Evolutionary conservation across 129 eudicot species (phyloP), one percentile per base, ranked within the genome.

Genomic region (Lonicera japonica): DNA sequence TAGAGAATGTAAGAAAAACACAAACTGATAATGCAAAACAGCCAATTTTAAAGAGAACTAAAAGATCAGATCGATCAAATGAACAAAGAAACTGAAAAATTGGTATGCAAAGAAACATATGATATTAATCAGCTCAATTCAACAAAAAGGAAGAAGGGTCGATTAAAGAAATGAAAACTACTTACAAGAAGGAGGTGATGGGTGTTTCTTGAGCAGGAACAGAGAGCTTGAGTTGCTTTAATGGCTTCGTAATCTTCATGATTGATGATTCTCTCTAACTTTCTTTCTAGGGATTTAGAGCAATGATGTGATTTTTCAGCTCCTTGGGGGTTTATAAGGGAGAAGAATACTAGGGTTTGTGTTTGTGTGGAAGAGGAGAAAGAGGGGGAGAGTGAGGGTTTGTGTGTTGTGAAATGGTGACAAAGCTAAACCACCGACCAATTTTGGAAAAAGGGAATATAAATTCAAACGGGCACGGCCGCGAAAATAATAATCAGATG

Each of bases 221-320:
- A 4, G 90, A 75, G 75, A 92, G 96, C 95, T 92, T 92, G 74
- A 92, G 88, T 73, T 81, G 95, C 83, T 88, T 85, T 52, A 91
- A 22, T 71, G 96, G 87, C 79, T 83, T 88, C 83, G 79, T 87
- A 5, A 74, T 77, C 78, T 84, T 92, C 98, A 92, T 80, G 38
- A 53, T 22, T 61, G 52, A n/a, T n/a, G n/a, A n/a, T n/a, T n/a
- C n/a, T n/a, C n/a, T n/a, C n/a, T 45, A 11, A 11, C 29, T 73
- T 47, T n/a, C n/a, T 14, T 23, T 47, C 68, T 73, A 64, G 73
- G 57, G 71, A 38, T 70, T 65, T 50, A n/a, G 5, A 14, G 21
- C 16, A 14, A 8, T 43, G 50, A 8, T 2, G 15, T 17, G 8
- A 17, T 14, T 50, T 17, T 58, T 36, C 17, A 7, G 13, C 62